These are phyloP conservation scores for Komagataella pastoris DNA, from an alignment of 805 yeast genomes.

Conservation along the genomic window DNA sequence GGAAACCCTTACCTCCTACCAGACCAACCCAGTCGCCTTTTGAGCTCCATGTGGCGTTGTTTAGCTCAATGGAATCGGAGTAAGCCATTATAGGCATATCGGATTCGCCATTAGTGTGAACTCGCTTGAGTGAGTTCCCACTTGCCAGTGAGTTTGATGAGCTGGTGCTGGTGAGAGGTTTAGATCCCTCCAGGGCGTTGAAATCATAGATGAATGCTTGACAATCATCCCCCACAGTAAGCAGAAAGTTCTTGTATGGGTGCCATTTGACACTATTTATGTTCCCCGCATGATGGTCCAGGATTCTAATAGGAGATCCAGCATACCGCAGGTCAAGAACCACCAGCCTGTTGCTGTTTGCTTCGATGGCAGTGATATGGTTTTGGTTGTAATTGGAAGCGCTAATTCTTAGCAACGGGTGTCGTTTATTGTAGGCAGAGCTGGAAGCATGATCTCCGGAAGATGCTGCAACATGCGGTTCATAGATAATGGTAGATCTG, in stretches of 20 bases:
- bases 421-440: constrained; percentile 15
- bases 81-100: constrained; percentile 34
- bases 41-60: constrained; percentile 62
- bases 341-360: constrained; percentile 48
- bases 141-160: background rate
- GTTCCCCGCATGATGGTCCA: constrained; percentile 55
- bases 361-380: constrained; percentile 71
- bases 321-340: constrained; percentile 82
- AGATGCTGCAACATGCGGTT: constrained; percentile 27
- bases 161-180: background rate
- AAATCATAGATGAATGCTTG: constrained; percentile 64
- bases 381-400: constrained; percentile 74
- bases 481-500: constrained; percentile 90
- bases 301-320: constrained; percentile 60
- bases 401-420: constrained; percentile 63
- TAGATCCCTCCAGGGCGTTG: constrained; percentile 11
- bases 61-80: constrained; percentile 58
- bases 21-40: constrained; percentile 76
- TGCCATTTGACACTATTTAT: constrained; percentile 79
- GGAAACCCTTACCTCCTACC: constrained; percentile 55
- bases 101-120: constrained; percentile 5
- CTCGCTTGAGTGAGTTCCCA: constrained; percentile 1
- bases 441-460: constrained; percentile 1
- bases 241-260: constrained; percentile 50
- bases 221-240: constrained; percentile 62